Conservation (phyloP, 2,329 filamentous ascomycete genomes). For the Cryphonectria japonica region DNA sequence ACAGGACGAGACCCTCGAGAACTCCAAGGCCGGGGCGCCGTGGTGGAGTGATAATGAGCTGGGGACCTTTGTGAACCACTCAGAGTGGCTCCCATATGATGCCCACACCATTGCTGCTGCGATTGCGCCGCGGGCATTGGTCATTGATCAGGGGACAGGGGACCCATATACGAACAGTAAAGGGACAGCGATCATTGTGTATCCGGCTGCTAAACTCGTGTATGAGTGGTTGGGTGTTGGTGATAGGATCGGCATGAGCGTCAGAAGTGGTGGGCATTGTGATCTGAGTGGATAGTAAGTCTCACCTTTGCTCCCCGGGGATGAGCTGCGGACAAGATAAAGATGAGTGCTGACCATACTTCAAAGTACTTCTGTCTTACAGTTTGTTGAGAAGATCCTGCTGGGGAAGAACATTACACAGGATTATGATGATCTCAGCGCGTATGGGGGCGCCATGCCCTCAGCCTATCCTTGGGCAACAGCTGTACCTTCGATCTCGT, state of each 20-base stretch:
- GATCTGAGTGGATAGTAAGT: constrained; percentile 52
- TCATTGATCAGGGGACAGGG: constrained; percentile 58
- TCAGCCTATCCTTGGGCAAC: constrained; percentile 52
- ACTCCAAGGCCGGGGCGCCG: constrained; percentile 55
- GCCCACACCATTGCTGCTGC: constrained; percentile 62
- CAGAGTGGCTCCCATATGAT: constrained; percentile 57
- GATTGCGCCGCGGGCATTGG: constrained; percentile 58
- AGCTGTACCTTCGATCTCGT: constrained; percentile 37
- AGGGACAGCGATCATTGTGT: constrained; percentile 53
- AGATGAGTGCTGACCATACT: background rate
- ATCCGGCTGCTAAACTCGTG: constrained; percentile 54
- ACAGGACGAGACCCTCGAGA: constrained; percentile 51
- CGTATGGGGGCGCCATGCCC: constrained; percentile 48
- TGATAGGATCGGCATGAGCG: constrained; percentile 53
- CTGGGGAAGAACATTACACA: constrained; percentile 50
- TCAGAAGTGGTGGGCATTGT: constrained; percentile 52
- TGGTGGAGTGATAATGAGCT: constrained; percentile 59
- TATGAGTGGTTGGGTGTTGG: constrained; percentile 58
- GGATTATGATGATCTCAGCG: constrained; percentile 49
- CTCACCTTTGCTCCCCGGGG: constrained; percentile 26
- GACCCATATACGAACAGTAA: constrained; percentile 54
- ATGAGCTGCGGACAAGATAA: background rate
- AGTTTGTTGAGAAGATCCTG: constrained; percentile 52
- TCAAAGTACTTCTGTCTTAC: constrained; percentile 47
- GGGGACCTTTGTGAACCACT: constrained; percentile 59